Percentiles rank a stretch among this genome's conserved stretches.
These are phyloP conservation scores for Cordyceps fumosorosea DNA, from an alignment of 2,329 filamentous ascomycete genomes.

Conservation along the genomic window DNA sequence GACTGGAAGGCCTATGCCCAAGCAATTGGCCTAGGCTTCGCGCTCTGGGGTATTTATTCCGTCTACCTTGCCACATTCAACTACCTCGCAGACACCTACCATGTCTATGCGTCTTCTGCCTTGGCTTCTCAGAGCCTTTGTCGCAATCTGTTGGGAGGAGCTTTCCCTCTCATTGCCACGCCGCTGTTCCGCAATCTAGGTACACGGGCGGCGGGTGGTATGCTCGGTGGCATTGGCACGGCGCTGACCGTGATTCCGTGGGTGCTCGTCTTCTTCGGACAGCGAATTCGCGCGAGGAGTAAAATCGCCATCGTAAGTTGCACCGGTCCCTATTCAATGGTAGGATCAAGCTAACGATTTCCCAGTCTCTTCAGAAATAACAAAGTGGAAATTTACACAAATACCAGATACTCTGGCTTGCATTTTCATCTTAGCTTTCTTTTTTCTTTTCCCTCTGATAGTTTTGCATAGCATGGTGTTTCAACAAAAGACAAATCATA, in stretches of 20 bases:
- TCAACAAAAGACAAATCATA: too few relatives aligned
- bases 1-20: constrained; percentile 21
- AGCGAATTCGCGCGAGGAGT: constrained; percentile 66
- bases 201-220: constrained; percentile 61
- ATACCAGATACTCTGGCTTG: too few relatives aligned
- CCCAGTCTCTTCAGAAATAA: too few relatives aligned
- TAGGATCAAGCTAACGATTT: too few relatives aligned
- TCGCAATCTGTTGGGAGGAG: constrained; percentile 73
- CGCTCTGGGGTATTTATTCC: constrained; percentile 79
- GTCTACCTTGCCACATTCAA: constrained; percentile 89
- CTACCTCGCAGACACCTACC: constrained; percentile 84
- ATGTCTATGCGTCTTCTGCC: constrained; percentile 76
- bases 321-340: too few relatives aligned
- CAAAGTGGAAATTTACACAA: too few relatives aligned
- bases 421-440: too few relatives aligned
- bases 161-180: constrained; percentile 71
- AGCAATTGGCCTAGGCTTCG: constrained; percentile 59
- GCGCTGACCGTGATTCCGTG: constrained; percentile 76
- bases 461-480: too few relatives aligned
- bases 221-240: constrained; percentile 67
- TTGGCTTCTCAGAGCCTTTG: constrained; percentile 82
- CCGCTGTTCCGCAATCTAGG: constrained; percentile 69
- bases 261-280: constrained; percentile 74
- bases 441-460: too few relatives aligned
- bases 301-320: constrained; percentile 61